phyloP scores from a whole-genome alignment of 2,329 filamentous ascomycete genomes.

The Alternaria hordeiaustralica region DNA sequence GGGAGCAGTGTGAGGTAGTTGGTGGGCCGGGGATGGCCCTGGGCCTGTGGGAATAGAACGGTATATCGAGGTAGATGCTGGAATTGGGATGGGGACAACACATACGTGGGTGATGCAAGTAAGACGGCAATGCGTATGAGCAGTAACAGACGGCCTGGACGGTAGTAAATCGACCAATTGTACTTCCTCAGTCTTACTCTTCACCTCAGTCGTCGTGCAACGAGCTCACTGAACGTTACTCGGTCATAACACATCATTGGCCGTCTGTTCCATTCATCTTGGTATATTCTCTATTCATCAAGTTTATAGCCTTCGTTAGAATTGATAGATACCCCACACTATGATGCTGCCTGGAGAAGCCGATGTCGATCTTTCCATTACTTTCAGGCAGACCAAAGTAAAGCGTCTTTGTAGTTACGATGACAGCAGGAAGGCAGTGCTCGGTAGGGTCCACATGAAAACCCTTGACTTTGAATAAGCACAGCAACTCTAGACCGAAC shows the following conservation, averaged over 20 bases:
- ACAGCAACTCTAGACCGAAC: neutral
- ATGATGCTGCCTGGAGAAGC: neutral
- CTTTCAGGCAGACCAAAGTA: neutral
- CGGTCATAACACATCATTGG: neutral
- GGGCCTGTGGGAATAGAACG: neutral
- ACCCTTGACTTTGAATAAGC: neutral
- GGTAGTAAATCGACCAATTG: neutral
- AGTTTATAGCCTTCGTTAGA: neutral
- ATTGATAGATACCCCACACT: neutral
- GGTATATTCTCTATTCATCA: neutral
- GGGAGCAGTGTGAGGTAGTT: neutral
- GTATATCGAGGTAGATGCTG: neutral
- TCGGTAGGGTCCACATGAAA: neutral
- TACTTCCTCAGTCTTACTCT: neutral
- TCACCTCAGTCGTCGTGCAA: neutral
- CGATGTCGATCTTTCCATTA: neutral
- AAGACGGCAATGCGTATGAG: neutral
- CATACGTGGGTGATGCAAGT: neutral
- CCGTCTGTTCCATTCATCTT: neutral
- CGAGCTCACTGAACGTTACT: neutral
- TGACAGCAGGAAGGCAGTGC: neutral
- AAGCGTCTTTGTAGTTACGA: neutral
- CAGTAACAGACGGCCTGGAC: neutral
- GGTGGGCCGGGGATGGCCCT: neutral
- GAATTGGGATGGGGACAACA: neutral